A percentile compares a stretch with the other conserved stretches of the same genome.
phyloP scores from a whole-genome alignment of 371 early-diverging fungal species.

The Choanephora cucurbitarum region DNA sequence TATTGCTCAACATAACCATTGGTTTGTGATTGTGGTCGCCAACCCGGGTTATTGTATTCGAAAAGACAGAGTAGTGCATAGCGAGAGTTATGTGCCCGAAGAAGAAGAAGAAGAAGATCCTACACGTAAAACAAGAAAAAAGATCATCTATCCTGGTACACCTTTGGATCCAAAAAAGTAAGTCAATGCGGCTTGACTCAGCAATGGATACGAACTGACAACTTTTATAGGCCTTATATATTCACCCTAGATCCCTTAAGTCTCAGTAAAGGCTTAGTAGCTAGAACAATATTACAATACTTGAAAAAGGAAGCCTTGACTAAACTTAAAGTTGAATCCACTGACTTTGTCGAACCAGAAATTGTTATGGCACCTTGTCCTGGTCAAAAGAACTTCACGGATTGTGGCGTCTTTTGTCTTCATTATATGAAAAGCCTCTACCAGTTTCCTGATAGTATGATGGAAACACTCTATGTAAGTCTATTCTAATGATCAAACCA shows the following conservation, averaged over 20 bases:
- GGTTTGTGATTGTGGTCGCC: slow-evolving; percentile 16
- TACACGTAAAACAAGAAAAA: neutral
- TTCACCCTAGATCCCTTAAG: slow-evolving; percentile 18
- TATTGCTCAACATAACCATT: slow-evolving; percentile 20
- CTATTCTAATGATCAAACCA: neutral
- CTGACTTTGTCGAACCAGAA: slow-evolving; percentile 12
- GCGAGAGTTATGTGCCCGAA: neutral
- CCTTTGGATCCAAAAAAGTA: slow-evolving; percentile 6
- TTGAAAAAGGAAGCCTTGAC: slow-evolving; percentile 18
- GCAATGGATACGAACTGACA: no score
- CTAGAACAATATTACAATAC: slow-evolving; percentile 3
- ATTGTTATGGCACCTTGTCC: slow-evolving; percentile 11
- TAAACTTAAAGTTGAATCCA: slow-evolving; percentile 5
- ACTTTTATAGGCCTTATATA: slow-evolving; percentile 19
- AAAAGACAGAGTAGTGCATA: neutral
- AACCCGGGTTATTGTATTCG: slow-evolving; percentile 20
- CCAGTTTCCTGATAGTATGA: slow-evolving; percentile 4
- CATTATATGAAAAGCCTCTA: slow-evolving; percentile 18
- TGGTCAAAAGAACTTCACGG: slow-evolving; percentile 20
- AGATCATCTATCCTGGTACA: neutral
- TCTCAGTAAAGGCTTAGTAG: neutral
- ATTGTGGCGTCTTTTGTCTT: slow-evolving; percentile 26
- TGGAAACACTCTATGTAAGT: slow-evolving; percentile 16
- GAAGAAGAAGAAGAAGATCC: neutral
- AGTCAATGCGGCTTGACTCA: no score